Conservation (phyloP, 352 stramenopile genomes). For the Pythium phragmiticola region DNA sequence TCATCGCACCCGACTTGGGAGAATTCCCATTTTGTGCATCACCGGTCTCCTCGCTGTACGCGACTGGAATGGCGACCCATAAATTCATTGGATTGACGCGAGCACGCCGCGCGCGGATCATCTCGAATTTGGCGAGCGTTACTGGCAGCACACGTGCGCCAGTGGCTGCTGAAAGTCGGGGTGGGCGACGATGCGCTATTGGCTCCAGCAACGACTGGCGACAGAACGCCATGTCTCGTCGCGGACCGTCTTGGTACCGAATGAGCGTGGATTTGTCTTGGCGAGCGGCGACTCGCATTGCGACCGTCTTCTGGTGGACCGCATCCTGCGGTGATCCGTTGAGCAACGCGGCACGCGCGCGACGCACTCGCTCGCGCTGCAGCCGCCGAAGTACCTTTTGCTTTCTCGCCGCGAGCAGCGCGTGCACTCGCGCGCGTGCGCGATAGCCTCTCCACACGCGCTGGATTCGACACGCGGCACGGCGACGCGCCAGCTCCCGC, state of each 20-base stretch:
- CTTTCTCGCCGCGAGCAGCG: conserved; percentile 28
- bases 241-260: conserved; percentile 1
- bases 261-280: conserved; percentile 11
- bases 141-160: conserved; percentile 41
- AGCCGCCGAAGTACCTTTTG: conserved; percentile 26
- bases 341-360: conserved; percentile 36
- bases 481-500: conserved; percentile 18
- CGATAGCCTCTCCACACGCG: conserved; percentile 56
- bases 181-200: conserved; percentile 33
- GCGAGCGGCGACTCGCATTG: conserved; percentile 32
- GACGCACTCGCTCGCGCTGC: conserved; percentile 36
- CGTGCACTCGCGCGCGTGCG: conserved; percentile 29
- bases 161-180: conserved; percentile 30
- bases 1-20: conserved; percentile 6
- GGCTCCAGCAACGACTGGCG: conserved; percentile 36
- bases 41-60: conserved; percentile 8
- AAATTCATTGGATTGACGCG: conserved; percentile 55
- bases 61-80: conserved; percentile 61
- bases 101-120: conserved; percentile 36
- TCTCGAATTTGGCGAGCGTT: conserved; percentile 47
- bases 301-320: conserved; percentile 14
- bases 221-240: conserved; percentile 16
- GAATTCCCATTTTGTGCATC: not conserved
- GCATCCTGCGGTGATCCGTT: conserved; percentile 24
- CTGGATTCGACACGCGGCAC: conserved; percentile 43